A percentile compares a stretch with the other conserved stretches of the same genome.
phyloP scores from a whole-genome alignment of 2,329 filamentous ascomycete genomes.

The Fusarium liriodendri region DNA sequence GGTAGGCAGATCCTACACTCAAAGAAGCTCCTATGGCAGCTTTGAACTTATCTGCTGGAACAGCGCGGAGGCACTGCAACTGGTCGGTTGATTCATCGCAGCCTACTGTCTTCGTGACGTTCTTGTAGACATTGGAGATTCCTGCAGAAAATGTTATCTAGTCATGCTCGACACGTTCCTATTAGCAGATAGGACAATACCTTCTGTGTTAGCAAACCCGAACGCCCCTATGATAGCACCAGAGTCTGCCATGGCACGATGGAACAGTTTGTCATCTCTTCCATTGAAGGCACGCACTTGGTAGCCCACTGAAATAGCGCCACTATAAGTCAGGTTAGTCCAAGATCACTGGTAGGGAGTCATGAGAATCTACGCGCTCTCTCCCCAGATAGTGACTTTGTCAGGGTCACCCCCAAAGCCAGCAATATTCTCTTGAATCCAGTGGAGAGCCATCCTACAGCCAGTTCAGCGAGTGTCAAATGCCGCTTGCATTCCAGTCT shows the following conservation, averaged over 20 bases:
- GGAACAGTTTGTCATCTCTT: neutral
- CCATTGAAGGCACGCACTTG: neutral
- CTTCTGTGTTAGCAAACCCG: neutral
- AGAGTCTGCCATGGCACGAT: neutral
- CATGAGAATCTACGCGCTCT: neutral
- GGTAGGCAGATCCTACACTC: neutral
- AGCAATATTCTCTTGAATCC: neutral
- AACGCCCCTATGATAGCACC: neutral
- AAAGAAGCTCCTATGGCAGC: neutral
- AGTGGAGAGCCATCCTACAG: neutral
- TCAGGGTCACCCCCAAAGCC: neutral
- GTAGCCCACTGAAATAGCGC: neutral
- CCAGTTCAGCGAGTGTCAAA: neutral
- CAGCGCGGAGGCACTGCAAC: neutral
- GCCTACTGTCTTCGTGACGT: neutral
- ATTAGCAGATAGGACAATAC: neutral
- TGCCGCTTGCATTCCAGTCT: neutral
- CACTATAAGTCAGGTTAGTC: neutral
- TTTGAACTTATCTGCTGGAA: neutral
- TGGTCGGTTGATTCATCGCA: neutral
- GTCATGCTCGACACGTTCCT: neutral
- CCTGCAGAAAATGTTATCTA: neutral
- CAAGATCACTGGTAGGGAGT: neutral
- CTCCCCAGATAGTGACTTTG: neutral
- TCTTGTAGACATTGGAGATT: neutral